phyloP scores from a whole-genome alignment of 768 basidiomycete genomes.

The Coprinellus micaceus region DNA sequence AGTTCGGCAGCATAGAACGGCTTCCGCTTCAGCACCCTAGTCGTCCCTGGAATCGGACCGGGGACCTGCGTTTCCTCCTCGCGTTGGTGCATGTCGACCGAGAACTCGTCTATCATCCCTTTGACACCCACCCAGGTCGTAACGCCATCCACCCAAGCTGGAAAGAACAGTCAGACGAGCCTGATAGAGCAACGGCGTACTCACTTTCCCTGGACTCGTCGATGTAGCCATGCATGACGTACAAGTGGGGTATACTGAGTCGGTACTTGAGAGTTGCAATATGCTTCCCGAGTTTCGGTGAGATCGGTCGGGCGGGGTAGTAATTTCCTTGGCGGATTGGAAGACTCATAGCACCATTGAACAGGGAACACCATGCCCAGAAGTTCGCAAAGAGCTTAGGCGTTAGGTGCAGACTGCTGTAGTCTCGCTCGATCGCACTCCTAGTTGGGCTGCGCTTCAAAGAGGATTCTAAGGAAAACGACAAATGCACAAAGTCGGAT shows the following conservation, averaged over 20 bases:
- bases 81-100: conserved; percentile 90
- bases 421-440: conserved; percentile 21
- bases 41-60: conserved; percentile 53
- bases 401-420: conserved; percentile 80
- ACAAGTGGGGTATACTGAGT: conserved; percentile 70
- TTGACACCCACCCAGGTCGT: conserved; percentile 85
- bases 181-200: conserved; percentile 14
- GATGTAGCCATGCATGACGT: conserved; percentile 82
- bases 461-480: conserved; percentile 77
- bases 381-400: conserved; percentile 86
- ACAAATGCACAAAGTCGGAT: conserved; percentile 91
- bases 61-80: conserved; percentile 71
- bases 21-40: conserved; percentile 66
- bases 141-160: conserved; percentile 76
- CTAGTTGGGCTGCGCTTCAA: conserved; percentile 29
- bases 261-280: conserved; percentile 91
- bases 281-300: conserved; percentile 86
- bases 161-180: conserved; percentile 2
- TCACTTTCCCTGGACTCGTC: conserved; percentile 69
- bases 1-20: conserved; percentile 88
- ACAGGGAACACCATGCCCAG: conserved; percentile 88
- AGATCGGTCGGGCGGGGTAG: conserved; percentile 65
- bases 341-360: conserved; percentile 72
- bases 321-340: conserved; percentile 87
- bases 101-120: conserved; percentile 73